Conservation (phyloP, 306 rosid genomes). For the Echinosophora koreensis region DNA sequence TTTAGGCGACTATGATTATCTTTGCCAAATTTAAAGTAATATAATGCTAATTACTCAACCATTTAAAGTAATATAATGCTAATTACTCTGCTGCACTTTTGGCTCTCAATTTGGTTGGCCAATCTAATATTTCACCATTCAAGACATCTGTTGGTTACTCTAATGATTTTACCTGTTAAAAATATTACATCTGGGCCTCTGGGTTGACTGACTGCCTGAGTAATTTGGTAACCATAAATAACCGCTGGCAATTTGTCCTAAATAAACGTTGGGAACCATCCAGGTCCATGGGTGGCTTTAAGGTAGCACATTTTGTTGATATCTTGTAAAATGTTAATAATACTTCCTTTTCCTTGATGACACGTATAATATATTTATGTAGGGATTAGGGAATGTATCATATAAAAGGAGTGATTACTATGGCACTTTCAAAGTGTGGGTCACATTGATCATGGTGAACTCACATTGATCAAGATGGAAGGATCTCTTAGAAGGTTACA, state of each 20-base stretch:
- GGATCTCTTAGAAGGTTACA: neutral
- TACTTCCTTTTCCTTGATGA: neutral
- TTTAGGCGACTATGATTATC: neutral
- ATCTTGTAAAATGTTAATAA: constrained; percentile 9
- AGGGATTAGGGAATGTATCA: neutral
- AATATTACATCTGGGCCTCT: neutral
- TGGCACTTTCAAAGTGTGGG: neutral
- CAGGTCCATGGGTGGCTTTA: neutral
- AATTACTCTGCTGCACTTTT: constrained; percentile 22
- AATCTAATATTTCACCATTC: neutral
- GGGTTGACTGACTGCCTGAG: neutral
- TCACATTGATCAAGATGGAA: neutral
- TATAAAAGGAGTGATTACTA: neutral
- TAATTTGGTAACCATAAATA: neutral
- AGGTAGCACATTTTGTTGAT: neutral
- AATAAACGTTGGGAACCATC: constrained; percentile 12
- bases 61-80: neutral
- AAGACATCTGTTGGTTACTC: neutral
- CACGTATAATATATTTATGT: neutral
- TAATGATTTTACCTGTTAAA: neutral
- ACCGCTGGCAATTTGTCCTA: neutral
- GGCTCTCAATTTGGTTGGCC: neutral
- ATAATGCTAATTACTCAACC: neutral
- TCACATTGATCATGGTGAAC: neutral
- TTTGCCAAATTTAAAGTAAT: neutral